Evolutionary conservation across 2,329 filamentous ascomycete species (phyloP).

Genomic region (Cryphonectria nitschkei): DNA sequence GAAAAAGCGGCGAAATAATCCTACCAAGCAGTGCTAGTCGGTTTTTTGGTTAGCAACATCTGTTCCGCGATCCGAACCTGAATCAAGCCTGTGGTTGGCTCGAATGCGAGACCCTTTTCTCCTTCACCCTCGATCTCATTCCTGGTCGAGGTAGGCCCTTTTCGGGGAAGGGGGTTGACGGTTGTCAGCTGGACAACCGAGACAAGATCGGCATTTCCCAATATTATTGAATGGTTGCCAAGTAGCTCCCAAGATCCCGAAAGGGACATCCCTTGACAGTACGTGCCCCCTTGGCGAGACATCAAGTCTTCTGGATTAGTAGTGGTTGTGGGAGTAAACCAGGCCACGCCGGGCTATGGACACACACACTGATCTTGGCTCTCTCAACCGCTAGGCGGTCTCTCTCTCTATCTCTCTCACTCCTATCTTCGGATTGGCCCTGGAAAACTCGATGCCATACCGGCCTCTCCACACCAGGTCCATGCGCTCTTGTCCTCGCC

Average conservation of each 20-base stretch:
- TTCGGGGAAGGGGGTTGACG: not conserved
- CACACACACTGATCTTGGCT: not conserved
- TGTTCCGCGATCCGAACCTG: not conserved
- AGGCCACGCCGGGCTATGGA: not conserved
- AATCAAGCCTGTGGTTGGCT: not conserved
- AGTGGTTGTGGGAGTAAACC: not conserved
- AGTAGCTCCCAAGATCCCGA: not conserved
- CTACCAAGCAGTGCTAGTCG: not conserved
- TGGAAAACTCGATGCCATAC: not conserved
- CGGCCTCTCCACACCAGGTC: too few relatives aligned
- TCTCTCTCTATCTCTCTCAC: not conserved
- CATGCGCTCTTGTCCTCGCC: not conserved
- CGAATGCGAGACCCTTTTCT: not conserved
- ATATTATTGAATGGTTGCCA: not conserved
- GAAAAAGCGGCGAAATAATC: not conserved
- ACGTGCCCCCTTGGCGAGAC: not conserved
- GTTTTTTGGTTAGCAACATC: not conserved
- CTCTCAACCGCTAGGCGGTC: not conserved
- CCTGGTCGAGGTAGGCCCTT: not conserved
- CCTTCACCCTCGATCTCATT: not conserved
- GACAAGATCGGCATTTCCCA: not conserved
- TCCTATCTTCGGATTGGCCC: not conserved
- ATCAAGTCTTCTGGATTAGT: not conserved
- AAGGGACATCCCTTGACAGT: not conserved
- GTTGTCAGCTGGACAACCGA: not conserved